These are phyloP conservation scores for Alternaria sp. DNA, from an alignment of 2,329 filamentous ascomycete genomes.

Conservation along the genomic window DNA sequence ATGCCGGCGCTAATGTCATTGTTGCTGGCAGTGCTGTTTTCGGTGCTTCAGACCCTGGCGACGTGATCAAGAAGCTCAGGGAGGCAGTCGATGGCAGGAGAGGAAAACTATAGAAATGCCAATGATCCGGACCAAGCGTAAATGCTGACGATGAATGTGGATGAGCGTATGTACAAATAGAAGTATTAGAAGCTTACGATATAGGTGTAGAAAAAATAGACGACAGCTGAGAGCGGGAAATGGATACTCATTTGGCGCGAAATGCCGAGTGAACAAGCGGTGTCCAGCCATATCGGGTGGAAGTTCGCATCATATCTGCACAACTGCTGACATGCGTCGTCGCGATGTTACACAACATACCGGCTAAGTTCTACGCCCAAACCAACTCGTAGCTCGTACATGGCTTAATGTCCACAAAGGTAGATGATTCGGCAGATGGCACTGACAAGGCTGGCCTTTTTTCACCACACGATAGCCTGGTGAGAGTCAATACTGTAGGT, in stretches of 20 bases:
- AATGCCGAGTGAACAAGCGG: neutral
- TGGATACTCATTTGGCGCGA: neutral
- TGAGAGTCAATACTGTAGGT: neutral
- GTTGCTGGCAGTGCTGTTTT: conserved; percentile 97
- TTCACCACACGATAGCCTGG: neutral
- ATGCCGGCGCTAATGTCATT: conserved; percentile 97
- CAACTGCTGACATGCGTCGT: conserved; percentile 17
- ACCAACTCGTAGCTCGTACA: neutral
- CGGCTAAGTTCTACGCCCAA: conserved; percentile 3
- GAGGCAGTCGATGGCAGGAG: conserved; percentile 75
- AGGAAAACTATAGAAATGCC: conserved; percentile 39
- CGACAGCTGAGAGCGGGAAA: neutral
- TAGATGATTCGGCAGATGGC: neutral
- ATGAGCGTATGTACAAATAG: conserved; percentile 7
- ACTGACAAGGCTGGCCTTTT: neutral
- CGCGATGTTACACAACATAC: conserved; percentile 15
- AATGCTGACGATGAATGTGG: neutral
- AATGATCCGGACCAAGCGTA: neutral
- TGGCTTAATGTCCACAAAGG: neutral
- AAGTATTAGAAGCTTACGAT: conserved; percentile 5
- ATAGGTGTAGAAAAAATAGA: conserved; percentile 3
- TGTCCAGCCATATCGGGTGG: neutral
- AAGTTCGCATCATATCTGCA: neutral
- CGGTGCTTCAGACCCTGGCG: conserved; percentile 84
- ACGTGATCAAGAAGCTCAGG: conserved; percentile 84